These are phyloP conservation scores for Xerocomellus amylosporus DNA, from an alignment of 768 basidiomycete species.

Conservation along the genomic window DNA sequence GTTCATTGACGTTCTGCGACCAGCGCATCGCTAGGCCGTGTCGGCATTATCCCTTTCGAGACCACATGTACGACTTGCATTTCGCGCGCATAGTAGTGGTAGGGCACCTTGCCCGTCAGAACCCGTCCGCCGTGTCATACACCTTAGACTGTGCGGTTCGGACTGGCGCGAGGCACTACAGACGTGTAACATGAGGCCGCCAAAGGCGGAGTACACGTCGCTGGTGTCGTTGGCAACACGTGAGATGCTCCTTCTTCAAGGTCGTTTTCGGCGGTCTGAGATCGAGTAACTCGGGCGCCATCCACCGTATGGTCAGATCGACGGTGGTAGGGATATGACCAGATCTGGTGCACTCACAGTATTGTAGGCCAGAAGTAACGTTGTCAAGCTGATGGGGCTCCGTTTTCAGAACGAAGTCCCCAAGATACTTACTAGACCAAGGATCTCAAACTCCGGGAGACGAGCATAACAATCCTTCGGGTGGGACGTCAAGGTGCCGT, in stretches of 20 bases:
- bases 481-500: background rate
- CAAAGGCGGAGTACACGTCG: slow-evolving; percentile 7
- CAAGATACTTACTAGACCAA: background rate
- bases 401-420: background rate
- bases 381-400: background rate
- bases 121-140: background rate
- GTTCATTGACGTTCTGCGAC: slow-evolving; percentile 2
- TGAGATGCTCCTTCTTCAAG: background rate
- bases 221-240: background rate
- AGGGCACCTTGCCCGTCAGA: slow-evolving; percentile 12
- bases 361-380: slow-evolving; percentile 1
- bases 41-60: slow-evolving; percentile 1
- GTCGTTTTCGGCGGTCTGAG: background rate
- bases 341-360: background rate
- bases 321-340: no score
- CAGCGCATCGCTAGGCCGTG: background rate
- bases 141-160: background rate
- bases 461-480: background rate
- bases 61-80: slow-evolving; percentile 7
- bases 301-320: background rate
- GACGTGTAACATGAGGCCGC: slow-evolving; percentile 1
- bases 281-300: slow-evolving; percentile 2
- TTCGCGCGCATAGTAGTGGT: slow-evolving; percentile 7
- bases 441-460: background rate
- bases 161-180: background rate